phyloP scores from a whole-genome alignment of 148 eudicot genomes.

The Oxyria digyna region DNA sequence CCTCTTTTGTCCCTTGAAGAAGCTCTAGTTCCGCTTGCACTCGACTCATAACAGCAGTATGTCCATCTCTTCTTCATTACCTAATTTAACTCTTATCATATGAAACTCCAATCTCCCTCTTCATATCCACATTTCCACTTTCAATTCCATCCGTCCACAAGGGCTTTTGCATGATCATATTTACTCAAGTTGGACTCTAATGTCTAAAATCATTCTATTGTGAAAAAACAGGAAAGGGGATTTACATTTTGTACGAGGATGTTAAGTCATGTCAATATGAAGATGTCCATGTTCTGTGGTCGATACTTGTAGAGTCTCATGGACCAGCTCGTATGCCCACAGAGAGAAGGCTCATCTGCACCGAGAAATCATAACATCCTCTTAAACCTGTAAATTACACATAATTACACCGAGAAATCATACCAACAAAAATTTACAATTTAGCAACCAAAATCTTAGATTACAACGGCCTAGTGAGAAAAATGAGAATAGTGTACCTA shows the following conservation, averaged over 20 bases:
- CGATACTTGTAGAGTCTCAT: slow-evolving; percentile 66
- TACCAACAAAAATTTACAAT: neutral
- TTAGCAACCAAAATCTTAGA: neutral
- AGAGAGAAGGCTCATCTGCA: slow-evolving; percentile 24
- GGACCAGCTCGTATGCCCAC: slow-evolving; percentile 30
- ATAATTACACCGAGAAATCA: neutral
- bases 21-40: slow-evolving; percentile 61
- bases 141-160: neutral
- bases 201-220: neutral
- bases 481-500: neutral
- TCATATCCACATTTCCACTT: neutral
- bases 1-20: slow-evolving; percentile 83
- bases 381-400: slow-evolving; percentile 5
- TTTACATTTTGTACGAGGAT: slow-evolving; percentile 75
- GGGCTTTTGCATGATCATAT: neutral
- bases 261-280: slow-evolving; percentile 76
- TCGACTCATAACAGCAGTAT: slow-evolving; percentile 60
- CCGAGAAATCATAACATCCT: slow-evolving; percentile 18
- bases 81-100: neutral
- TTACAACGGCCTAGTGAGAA: neutral
- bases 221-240: slow-evolving; percentile 54
- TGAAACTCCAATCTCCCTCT: neutral
- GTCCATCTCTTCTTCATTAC: slow-evolving; percentile 14
- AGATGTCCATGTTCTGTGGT: slow-evolving; percentile 85
- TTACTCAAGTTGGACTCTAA: neutral